These are phyloP conservation scores for Gnaphalium uliginosum DNA, from an alignment of 129 eudicot genomes.

Conservation along the genomic window DNA sequence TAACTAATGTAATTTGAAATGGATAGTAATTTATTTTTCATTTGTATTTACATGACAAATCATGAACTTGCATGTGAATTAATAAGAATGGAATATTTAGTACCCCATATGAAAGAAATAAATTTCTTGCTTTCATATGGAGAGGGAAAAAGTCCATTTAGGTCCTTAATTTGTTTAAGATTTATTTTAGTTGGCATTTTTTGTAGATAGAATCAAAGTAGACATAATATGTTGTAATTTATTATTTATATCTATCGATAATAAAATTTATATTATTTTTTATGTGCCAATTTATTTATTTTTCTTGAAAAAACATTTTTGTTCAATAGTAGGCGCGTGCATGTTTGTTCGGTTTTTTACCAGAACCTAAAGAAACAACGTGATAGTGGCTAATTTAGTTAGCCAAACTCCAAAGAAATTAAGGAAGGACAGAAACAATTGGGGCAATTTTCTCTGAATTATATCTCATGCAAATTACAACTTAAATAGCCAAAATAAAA, in stretches of 20 bases:
- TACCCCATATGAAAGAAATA: constrained; percentile 22
- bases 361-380: too few species aligned
- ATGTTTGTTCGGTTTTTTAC: too few species aligned
- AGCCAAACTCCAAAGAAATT: too few species aligned
- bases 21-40: constrained; percentile 21
- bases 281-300: neutral
- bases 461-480: too few species aligned
- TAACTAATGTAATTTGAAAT: constrained; percentile 25
- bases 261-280: constrained; percentile 20
- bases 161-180: constrained; percentile 22
- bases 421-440: too few species aligned
- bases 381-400: too few species aligned
- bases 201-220: constrained; percentile 26
- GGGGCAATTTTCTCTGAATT: too few species aligned
- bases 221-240: constrained; percentile 24
- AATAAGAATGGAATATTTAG: constrained; percentile 39
- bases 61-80: constrained; percentile 21
- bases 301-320: neutral
- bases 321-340: neutral
- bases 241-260: constrained; percentile 19
- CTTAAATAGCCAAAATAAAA: too few species aligned
- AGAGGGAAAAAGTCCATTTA: constrained; percentile 42
- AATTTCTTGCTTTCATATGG: constrained; percentile 5
- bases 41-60: constrained; percentile 29
- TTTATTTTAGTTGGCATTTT: constrained; percentile 19